These are phyloP conservation scores for Vigna trinervia DNA, from an alignment of 306 rosid genomes.

Conservation along the genomic window DNA sequence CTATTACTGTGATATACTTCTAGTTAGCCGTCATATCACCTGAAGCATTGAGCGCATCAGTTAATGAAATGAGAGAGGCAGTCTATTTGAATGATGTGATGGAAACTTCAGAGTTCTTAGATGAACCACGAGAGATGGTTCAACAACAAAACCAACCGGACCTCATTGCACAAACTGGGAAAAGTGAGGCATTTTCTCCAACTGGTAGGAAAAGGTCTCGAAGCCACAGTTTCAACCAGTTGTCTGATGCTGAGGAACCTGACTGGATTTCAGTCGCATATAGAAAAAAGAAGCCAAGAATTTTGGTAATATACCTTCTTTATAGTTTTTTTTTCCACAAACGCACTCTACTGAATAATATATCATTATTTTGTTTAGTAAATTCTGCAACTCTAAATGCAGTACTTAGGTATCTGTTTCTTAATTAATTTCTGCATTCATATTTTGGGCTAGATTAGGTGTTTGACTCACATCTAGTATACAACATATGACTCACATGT, in stretches of 20 bases:
- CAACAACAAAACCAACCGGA: slow-evolving; percentile 9
- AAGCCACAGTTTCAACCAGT: slow-evolving; percentile 8
- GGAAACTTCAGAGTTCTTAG: not conserved
- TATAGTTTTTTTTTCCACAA: not conserved
- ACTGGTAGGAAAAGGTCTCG: slow-evolving; percentile 28
- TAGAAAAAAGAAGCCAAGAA: slow-evolving; percentile 20
- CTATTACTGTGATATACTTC: slow-evolving; percentile 23
- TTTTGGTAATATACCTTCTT: slow-evolving; percentile 40
- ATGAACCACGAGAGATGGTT: slow-evolving; percentile 2
- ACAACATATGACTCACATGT: too few species aligned
- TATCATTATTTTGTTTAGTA: not conserved
- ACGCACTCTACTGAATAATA: not conserved
- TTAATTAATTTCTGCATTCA: slow-evolving; percentile 6
- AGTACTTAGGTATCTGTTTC: not conserved
- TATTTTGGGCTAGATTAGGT: not conserved
- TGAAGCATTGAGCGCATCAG: slow-evolving; percentile 34
- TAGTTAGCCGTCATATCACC: slow-evolving; percentile 44
- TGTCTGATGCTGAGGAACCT: slow-evolving; percentile 23
- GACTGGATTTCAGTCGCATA: slow-evolving; percentile 5
- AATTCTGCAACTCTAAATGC: not conserved
- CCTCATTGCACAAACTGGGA: not conserved
- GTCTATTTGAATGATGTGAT: slow-evolving; percentile 35
- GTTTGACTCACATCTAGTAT: not conserved
- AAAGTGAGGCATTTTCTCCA: slow-evolving; percentile 7
- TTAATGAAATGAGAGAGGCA: slow-evolving; percentile 24